Evolutionary conservation across 176 grass and related monocot species (phyloP), one percentile per base, ranked within the genome.

Genomic region (Triticum urartu): DNA sequence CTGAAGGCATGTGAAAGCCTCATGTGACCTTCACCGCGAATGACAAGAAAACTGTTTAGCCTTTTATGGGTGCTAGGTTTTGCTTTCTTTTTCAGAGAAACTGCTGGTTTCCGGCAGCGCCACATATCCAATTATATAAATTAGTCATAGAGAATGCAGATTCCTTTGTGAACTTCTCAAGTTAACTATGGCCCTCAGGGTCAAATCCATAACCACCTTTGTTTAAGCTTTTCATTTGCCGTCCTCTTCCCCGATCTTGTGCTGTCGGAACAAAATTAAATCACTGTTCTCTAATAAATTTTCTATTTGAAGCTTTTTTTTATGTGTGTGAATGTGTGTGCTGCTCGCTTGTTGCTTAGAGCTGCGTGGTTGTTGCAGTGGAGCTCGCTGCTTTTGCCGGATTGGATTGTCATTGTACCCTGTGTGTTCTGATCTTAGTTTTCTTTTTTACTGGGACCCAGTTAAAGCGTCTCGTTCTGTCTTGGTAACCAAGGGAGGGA

Each of bases 91-190:
- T 24, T 59, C 21, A 9, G 28, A 62, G 14, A 39, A 33, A 14
- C 6, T 78, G 20, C 32, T 80, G 26, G n/a, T 26, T 70, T 72
- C n/a, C 20, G 60, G 24, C 36, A 58, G 13, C 21, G 33, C 70
- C 25, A 76, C 47, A 83, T 26, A 70, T 47, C 36, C 7, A 21
- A 47, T 47, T 47, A 4, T 47, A 47, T 3, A 12, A 47, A 59
- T 59, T 63, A 78, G 33, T 32, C 56, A 76, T 11, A 25, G 12
- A 50, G 50, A 63, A 64, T 25, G 64, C 54, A 58, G 15, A 18
- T 83, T 79, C 34, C 54, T 90, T 83, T 83, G 88, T 86, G 84
- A 90, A 90, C 72, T 90, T 90, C 79, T 59, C 38, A 90, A 86
- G 79, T n/a, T 65, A 86, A 86, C 24, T 63, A 26, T 86, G 88